Evolutionary conservation across 768 basidiomycete genomes (phyloP).

Genomic region (Pulveroboletus frians): DNA sequence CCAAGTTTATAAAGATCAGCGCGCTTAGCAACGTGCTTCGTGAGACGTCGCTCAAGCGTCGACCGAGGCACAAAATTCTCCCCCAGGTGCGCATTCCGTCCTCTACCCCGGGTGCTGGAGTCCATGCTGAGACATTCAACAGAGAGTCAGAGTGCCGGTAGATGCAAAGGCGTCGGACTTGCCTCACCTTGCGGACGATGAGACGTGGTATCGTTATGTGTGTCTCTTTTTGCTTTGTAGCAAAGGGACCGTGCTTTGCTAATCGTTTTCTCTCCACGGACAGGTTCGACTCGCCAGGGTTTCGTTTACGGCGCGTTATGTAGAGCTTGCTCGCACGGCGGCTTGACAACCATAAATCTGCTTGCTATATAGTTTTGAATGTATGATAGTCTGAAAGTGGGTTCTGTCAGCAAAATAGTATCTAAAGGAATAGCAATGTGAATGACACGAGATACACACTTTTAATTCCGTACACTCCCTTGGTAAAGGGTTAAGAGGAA

Average conservation of each 20-base stretch:
- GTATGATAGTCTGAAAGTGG: neutral
- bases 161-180: conserved; percentile 28
- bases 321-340: conserved; percentile 14
- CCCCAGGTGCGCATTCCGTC: conserved; percentile 32
- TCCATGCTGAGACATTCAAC: neutral
- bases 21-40: conserved; percentile 18
- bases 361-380: neutral
- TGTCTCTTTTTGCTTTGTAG: neutral
- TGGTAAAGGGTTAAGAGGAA: conserved; percentile 59
- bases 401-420: conserved; percentile 18
- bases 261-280: neutral
- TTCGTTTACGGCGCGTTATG: conserved; percentile 17
- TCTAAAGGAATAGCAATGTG: neutral
- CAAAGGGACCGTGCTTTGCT: neutral
- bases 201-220: conserved; percentile 35
- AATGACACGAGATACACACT: conserved; percentile 52
- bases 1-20: conserved; percentile 26
- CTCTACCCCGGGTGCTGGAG: conserved; percentile 9
- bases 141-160: conserved; percentile 24
- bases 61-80: conserved; percentile 31
- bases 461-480: conserved; percentile 27
- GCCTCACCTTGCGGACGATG: conserved; percentile 32
- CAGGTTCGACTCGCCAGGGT: conserved; percentile 15
- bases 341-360: neutral
- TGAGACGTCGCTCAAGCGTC: conserved; percentile 21